Evolutionary conservation across 2,329 filamentous ascomycete species (phyloP), one percentile per base, ranked within the genome.

Genomic region (Metarhizium album): DNA sequence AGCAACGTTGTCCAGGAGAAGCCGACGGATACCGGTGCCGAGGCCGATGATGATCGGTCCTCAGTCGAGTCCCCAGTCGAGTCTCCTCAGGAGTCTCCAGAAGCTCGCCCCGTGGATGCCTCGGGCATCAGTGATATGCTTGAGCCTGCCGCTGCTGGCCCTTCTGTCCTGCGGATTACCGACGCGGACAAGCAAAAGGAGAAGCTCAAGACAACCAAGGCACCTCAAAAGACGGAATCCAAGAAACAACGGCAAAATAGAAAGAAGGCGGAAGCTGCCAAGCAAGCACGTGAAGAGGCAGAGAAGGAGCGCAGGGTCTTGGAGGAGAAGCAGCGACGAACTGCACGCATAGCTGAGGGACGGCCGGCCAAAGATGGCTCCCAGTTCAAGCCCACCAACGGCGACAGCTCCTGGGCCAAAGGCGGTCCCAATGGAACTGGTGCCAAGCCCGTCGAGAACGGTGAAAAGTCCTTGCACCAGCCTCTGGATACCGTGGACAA

Each of bases 231-330:
- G 46, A 79, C 78, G 18, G 87, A 95, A 74, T 86, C 85, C 20
- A 96, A 96, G 84, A 96, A 96, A 76, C 88, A 95, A 73, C 84
- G 90, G 53, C 90, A 96, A 74, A 93, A 95, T 72, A 81, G 84
- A 58, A 82, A 86, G 73, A 96, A 95, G 81, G 83, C 80, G 37
- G 90, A 95, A 70, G 84, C 82, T 52, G 82, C 83, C 61, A 93
- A 88, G 75, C 74, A 76, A 29, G 76, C 80, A 52, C 82, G 86
- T 29, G 84, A 90, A 63, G 85, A 87, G 59, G 81, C 85, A 1
- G 90, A 96, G 71, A 80, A 83, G 63, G 77, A 87, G 62, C 84
- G 90, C 62, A 87, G 88, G 71, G 72, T 73, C 37, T 75, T 87
- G 54, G 74, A 87, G 60, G 90, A 96, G 73, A 84, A 86, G 65